Conservation (phyloP, 495 filamentous ascomycete genomes). For the Hyaloscypha variabilis region DNA sequence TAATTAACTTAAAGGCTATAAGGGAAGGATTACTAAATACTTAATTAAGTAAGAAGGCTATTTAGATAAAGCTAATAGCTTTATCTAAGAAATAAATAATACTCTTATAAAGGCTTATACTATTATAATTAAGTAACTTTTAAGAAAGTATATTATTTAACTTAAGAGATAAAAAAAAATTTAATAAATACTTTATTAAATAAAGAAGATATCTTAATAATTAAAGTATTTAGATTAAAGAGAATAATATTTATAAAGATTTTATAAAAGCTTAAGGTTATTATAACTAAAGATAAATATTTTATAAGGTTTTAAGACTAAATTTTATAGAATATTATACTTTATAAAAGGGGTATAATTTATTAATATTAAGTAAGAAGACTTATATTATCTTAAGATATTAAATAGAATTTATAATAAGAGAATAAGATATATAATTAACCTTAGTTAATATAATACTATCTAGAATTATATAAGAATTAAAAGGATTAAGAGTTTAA, state of each 20-base stretch:
- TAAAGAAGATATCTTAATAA: not conserved
- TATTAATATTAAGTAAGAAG: too few species aligned
- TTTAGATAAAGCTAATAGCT: not conserved
- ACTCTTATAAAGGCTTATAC: not conserved
- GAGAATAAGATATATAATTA: too few species aligned
- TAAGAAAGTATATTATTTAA: not conserved
- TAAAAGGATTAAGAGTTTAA: too few species aligned
- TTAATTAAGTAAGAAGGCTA: not conserved
- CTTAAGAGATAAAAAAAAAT: not conserved
- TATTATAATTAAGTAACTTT: not conserved
- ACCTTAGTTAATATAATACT: too few species aligned
- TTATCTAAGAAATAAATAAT: not conserved
- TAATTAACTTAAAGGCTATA: not conserved
- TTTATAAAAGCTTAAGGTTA: not conserved
- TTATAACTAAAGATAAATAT: not conserved
- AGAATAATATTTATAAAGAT: slow-evolving; percentile 1
- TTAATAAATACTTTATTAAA: not conserved
- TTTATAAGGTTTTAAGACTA: too few species aligned
- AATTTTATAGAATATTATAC: too few species aligned
- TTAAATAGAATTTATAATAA: too few species aligned
- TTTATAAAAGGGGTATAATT: too few species aligned
- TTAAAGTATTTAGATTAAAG: not conserved
- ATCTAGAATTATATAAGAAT: too few species aligned
- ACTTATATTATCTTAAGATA: too few species aligned
- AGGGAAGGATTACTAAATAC: not conserved